Evolutionary conservation across 306 rosid genomes (phyloP), one percentile per base, ranked within the genome.

Genomic region (Casuarina glauca): DNA sequence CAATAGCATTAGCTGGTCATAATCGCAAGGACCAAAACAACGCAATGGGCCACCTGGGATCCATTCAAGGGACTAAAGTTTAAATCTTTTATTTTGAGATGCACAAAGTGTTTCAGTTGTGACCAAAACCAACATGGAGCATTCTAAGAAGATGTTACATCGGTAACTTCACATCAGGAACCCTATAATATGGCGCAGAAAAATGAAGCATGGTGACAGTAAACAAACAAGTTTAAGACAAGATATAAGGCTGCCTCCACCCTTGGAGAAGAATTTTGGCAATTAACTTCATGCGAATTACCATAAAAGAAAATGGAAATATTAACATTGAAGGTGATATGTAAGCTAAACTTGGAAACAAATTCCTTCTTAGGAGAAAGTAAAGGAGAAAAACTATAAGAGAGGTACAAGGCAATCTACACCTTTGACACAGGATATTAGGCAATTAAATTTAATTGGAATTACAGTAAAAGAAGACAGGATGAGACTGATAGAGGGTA

Each of bases 61-160:
- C n/a, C 45, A 63, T 63, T 63, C 45, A 19, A 63, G 44, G 69
- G 13, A 38, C 45, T 63, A 11, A 62, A 2, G 42, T 63, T 35
- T 63, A 35, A 5, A 35, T 36, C 6, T 32, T 63, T 63, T 36
- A 70, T 48, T 74, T 58, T 49, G 8, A 74, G 53, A 12, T 3
- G 4, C 36, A 62, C 70, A 75, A 63, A 52, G 1, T 15, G 79
- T 58, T 63, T 32, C 63, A 57, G 13, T 48, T 67, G 64, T 76
- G 48, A 57, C 62, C 62, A 13, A 68, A 60, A 55, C 43, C 75
- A 57, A 54, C 78, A 77, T 36, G 35, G 4, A 76, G 63, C 48
- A n/a, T 76, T 75, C 50, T 50, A 6, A 62, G 39, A 43, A 38
- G 11, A 62, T 49, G 44, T 6, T 44, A 9, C 48, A 44, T 5